Evolutionary conservation across 768 basidiomycete genomes (phyloP), one percentile per base, ranked within the genome.

Genomic region (Trametes maxima): DNA sequence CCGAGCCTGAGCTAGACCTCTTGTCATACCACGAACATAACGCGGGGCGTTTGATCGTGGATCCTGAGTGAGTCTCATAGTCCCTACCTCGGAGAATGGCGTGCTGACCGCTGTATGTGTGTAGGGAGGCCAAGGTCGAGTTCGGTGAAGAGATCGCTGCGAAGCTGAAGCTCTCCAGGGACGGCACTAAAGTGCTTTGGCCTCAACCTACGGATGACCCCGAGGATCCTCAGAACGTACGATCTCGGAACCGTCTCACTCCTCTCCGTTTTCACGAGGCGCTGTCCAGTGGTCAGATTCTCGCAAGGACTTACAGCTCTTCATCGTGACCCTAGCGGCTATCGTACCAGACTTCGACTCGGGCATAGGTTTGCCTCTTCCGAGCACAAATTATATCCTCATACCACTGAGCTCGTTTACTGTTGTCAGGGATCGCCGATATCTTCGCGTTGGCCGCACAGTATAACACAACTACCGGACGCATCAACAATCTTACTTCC

Each of bases 271-370:
- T 28, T 33, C 28, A 33, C 4, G 28, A 33, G 8, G 8, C 3
- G 8, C 65, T n/a, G 68, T 49, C 12, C 74, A 84, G 73, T 88
- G 87, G 87, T 77, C 78, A n/a, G 72, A 75, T 50, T 65, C 77
- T 22, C 78, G 78, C 40, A 89, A 88, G 73, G 76, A 77, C 57
- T 54, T 85, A 0, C 84, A 85, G 65, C 75, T 90, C 1, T 60
- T 85, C 40, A 82, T 88, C 48, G 76, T 87, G 54, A 87, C 86
- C 0, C 71, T 88, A 16, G 86, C 87, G 13, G 82, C 86, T 0
- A 81, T 86, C 54, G 79, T 88, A 4, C 88, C 87, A 2, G 87
- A 89, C 60, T 89, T 89, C 59, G 80, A 84, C 65, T 87, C 85
- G 8, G 85, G 82, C 1, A 84, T 87, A 53, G 87, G 87, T 83